Evolutionary conservation across 495 filamentous ascomycete species (phyloP), one percentile per base, ranked within the genome.

Genomic region (Neurospora sp.): DNA sequence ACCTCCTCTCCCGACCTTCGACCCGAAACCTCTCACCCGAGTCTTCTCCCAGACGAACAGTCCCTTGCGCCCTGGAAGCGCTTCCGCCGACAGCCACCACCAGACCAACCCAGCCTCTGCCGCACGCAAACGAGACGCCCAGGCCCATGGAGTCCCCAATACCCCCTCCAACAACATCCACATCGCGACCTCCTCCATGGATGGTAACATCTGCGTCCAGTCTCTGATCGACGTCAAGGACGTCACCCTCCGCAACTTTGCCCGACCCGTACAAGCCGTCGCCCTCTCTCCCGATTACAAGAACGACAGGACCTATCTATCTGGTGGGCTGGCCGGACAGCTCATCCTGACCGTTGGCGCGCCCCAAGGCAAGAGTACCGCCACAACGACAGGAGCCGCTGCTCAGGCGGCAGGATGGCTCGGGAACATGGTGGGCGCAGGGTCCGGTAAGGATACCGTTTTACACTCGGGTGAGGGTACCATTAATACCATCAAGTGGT

Each of bases 401-500:
- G 90, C 92, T 0, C 93, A 93, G 2, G 84, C 92, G 8, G 92
- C 94, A 62, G 94, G 94, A 31, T 99, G 96, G 96, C 87, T 98
- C 37, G 91, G 93, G 2, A 89, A 89, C 39, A 90, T 98, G 78
- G 94, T 98, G 9, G 92, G 93, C 12, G 81, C 86, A 5, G 91
- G 90, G 76, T 89, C 86, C 38, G 95, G 94, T 23, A 96, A 92
- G 79, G 96, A 99, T 80, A 92, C 90, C 0, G 83, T 98, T 3
- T 80, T 98, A 59, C 96, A 98, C 81, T 94, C 92, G 39, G 96
- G 96, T 4, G 96, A 99, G 82, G 96, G 96, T 8, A 88, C 89
- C 9, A 96, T 99, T 73, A 92, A 89, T 76, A 92, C 92, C 7
- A 94, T 99, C 73, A 92, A 94, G 79, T 99, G 94, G 93, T 97